Conservation (phyloP, 371 early-diverging fungal genomes). For the Mucor racemosus region DNA sequence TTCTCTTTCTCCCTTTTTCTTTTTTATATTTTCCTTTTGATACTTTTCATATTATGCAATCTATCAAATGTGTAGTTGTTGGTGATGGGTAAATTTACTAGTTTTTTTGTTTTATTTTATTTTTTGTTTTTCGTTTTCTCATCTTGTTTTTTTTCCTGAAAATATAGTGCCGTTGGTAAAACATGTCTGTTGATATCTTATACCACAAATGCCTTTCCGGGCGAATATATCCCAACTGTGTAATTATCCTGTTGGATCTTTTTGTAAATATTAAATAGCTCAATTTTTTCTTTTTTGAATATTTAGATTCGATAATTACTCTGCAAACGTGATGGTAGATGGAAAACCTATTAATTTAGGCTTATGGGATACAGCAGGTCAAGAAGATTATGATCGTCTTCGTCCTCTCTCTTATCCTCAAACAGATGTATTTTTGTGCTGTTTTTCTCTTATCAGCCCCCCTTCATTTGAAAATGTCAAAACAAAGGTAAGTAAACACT, state of each 20-base stretch:
- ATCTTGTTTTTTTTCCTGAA: neutral
- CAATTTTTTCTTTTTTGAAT: neutral
- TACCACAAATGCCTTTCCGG: conserved; percentile 96
- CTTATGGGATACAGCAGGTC: conserved; percentile 98
- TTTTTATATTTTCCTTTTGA: conserved; percentile 10
- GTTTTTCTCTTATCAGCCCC: conserved; percentile 85
- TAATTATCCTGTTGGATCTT: conserved; percentile 40
- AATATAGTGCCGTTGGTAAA: conserved; percentile 86
- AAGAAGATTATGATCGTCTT: conserved; percentile 96
- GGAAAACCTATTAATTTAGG: conserved; percentile 92
- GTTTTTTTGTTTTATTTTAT: neutral
- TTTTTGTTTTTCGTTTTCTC: neutral
- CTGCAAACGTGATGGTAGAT: conserved; percentile 91
- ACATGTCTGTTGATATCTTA: conserved; percentile 94
- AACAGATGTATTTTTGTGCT: conserved; percentile 90
- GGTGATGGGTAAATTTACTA: conserved; percentile 81
- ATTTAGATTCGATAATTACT: conserved; percentile 91
- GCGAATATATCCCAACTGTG: conserved; percentile 97
- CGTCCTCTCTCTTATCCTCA: conserved; percentile 94
- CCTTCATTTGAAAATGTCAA: conserved; percentile 90
- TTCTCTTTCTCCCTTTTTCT: conserved; percentile 16
- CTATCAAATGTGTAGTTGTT: conserved; percentile 97
- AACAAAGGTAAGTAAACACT: conserved; percentile 61
- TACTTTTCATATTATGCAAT: conserved; percentile 74
- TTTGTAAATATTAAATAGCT: neutral